Evolutionary conservation across 441 rosid species (phyloP).

Genomic region (Eruca vesicaria): DNA sequence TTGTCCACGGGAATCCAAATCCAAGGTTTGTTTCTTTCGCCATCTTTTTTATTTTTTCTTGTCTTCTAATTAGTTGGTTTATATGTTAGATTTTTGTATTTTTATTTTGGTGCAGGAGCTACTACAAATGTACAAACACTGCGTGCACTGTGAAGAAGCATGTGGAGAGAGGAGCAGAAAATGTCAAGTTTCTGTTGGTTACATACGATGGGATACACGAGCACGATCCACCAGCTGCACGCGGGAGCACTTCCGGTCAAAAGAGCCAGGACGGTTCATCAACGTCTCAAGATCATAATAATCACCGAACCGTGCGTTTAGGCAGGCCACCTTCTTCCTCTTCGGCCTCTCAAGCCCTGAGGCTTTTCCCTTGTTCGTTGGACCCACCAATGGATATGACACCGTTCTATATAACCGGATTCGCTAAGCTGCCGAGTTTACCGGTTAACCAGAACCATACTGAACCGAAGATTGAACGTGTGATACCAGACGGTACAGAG

Average conservation of each 20-base stretch:
- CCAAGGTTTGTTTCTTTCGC: constrained; percentile 9
- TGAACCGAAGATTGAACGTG: not conserved
- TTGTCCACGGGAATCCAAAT: constrained; percentile 31
- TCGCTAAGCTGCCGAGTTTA: constrained; percentile 19
- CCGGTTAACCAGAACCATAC: not conserved
- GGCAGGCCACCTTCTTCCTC: not conserved
- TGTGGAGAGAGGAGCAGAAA: constrained; percentile 34
- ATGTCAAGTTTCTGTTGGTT: not conserved
- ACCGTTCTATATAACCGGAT: constrained; percentile 3
- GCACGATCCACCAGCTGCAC: constrained; percentile 11
- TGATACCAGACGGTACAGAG: not conserved
- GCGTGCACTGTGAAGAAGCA: constrained; percentile 27
- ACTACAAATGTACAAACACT: constrained; percentile 20
- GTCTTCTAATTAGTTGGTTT: not conserved
- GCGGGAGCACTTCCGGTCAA: not conserved
- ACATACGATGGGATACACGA: constrained; percentile 32
- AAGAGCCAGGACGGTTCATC: not conserved
- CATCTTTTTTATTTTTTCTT: not conserved
- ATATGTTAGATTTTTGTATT: not conserved
- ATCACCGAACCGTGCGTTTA: not conserved
- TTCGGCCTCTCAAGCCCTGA: not conserved
- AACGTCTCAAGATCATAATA: not conserved
- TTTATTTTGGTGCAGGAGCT: constrained; percentile 18
- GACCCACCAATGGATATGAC: not conserved
- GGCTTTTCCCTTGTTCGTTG: not conserved